These are phyloP conservation scores for Irpex rosettiformis DNA, from an alignment of 1,284 basidiomycete species.

Conservation along the genomic window DNA sequence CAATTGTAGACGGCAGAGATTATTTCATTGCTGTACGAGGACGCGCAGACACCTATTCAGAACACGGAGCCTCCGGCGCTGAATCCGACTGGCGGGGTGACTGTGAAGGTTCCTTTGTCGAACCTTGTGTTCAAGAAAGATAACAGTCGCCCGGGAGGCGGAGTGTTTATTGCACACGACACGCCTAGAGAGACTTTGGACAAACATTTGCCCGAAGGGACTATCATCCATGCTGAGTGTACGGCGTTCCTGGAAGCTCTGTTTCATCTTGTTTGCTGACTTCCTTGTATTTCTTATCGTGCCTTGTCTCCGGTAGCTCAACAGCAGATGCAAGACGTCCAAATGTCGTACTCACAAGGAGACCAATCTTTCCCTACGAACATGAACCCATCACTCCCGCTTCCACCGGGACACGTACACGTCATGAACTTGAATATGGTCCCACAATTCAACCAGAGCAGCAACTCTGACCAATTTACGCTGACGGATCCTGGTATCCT, in stretches of 20 bases:
- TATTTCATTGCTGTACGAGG: constrained; percentile 88
- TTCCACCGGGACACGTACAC: constrained; percentile 53
- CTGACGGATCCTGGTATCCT: constrained; percentile 71
- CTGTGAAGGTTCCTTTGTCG: constrained; percentile 48
- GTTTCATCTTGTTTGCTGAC: constrained; percentile 14
- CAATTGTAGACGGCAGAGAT: constrained; percentile 81
- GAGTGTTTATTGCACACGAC: constrained; percentile 75
- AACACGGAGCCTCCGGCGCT: constrained; percentile 58
- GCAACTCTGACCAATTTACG: constrained; percentile 56
- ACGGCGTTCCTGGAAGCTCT: no score
- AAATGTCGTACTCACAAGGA: constrained; percentile 49
- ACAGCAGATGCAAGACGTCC: constrained; percentile 10
- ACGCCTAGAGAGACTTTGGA: constrained; percentile 43
- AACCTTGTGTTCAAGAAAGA: constrained; percentile 72
- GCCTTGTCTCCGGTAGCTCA: constrained; percentile 8
- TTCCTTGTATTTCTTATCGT: constrained; percentile 1
- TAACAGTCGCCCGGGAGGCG: constrained; percentile 74
- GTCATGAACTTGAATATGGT: constrained; percentile 58
- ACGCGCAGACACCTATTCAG: constrained; percentile 70
- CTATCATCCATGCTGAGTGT: constrained; percentile 46
- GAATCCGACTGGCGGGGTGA: constrained; percentile 75
- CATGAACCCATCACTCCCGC: constrained; percentile 51
- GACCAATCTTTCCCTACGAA: constrained; percentile 35
- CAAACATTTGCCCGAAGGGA: constrained; percentile 58
- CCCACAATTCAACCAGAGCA: constrained; percentile 49